Base-by-base conservation (phyloP, 2,329 filamentous ascomycete species). In the Trichoderma cornu-damae region DNA sequence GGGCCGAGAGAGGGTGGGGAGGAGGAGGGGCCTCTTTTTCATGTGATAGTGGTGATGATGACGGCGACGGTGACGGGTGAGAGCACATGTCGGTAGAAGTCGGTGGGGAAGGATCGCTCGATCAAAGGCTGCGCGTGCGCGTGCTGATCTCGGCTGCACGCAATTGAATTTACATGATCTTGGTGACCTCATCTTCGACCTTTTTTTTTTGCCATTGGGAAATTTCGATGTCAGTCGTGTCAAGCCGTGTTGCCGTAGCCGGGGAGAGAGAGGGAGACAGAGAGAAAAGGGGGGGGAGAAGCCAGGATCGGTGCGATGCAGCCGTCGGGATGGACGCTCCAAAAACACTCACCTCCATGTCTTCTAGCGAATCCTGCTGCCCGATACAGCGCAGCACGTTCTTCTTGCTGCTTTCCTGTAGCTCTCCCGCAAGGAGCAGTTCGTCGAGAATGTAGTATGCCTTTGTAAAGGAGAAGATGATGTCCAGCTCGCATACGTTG, bases 381-480 rank as follows among this genome's bases (percentile, higher is more conserved):
- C 90, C 89, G 70, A 99, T 99, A 69, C 93, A 96, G 61, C 94
- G 82, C 62, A 99, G 77, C 38, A 99, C 91, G 69, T 97, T 97
- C 85, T 99, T 99, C 79, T 97, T 99, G 74, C 93, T 97, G 75
- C 91, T 97, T 77, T 99, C 94, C 75, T 99, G 94, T 77, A 99
- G 85, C 75, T 99, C 94, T 60, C 94, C 94, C 5, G 94, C 94
- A 65, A 99, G 80, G 63, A 99, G 80, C 61, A 99, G 82, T 77
- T 99, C 94, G 72, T 99, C 94, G 46, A 99, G 84, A 65, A 99
- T 99, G 75, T 97, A 99, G 75, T 99, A 99, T 60, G 94, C 94
- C 75, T 99, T 99, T 67, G 96, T 96, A 74, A 99, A 99, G 72
- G 96, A 97, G 83, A 99, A 99, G 73, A 99, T 99, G 75, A 97